phyloP scores from a whole-genome alignment of 805 yeast species.

The Metschnikowia peoriensis region DNA sequence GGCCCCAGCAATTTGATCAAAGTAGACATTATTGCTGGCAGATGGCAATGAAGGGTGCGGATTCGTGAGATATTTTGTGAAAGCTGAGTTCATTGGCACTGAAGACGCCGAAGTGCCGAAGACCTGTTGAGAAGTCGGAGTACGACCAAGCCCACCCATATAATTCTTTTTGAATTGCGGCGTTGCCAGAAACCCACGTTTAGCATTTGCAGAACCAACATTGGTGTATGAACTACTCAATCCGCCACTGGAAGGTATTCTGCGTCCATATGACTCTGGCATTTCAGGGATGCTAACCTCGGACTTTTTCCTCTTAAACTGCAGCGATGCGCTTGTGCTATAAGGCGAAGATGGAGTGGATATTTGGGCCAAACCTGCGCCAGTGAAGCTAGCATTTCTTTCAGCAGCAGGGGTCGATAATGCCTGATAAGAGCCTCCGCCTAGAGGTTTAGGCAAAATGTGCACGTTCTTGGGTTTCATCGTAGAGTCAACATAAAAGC shows the following conservation, averaged over 20 bases:
- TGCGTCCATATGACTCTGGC: conserved; percentile 22
- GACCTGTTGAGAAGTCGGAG: not conserved
- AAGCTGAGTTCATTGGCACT: conserved; percentile 5
- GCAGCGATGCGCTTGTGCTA: conserved; percentile 24
- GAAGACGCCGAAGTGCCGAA: conserved; percentile 1
- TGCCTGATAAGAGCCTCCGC: not conserved
- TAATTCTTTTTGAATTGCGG: conserved; percentile 11
- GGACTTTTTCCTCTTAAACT: conserved; percentile 43
- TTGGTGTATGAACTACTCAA: conserved; percentile 14
- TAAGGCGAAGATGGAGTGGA: conserved; percentile 19
- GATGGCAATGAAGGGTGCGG: conserved; percentile 3
- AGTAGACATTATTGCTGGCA: conserved; percentile 1
- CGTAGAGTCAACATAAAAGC: conserved; percentile 12
- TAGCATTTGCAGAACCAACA: conserved; percentile 3
- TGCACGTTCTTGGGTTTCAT: conserved; percentile 37
- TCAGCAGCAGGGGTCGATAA: conserved; percentile 1
- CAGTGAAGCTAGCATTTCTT: not conserved
- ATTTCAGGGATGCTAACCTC: conserved; percentile 29
- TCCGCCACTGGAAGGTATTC: conserved; percentile 18
- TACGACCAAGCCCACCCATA: conserved; percentile 6
- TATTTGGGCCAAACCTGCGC: not conserved
- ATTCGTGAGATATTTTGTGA: not conserved
- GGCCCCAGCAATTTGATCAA: conserved; percentile 7
- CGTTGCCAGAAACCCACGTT: conserved; percentile 19
- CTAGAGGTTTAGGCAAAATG: conserved; percentile 40